Percentiles rank a stretch among this genome's conserved stretches.
These are phyloP conservation scores for Pelagophyceae sp. DNA, from an alignment of 352 stramenopile genomes.

Conservation along the genomic window DNA sequence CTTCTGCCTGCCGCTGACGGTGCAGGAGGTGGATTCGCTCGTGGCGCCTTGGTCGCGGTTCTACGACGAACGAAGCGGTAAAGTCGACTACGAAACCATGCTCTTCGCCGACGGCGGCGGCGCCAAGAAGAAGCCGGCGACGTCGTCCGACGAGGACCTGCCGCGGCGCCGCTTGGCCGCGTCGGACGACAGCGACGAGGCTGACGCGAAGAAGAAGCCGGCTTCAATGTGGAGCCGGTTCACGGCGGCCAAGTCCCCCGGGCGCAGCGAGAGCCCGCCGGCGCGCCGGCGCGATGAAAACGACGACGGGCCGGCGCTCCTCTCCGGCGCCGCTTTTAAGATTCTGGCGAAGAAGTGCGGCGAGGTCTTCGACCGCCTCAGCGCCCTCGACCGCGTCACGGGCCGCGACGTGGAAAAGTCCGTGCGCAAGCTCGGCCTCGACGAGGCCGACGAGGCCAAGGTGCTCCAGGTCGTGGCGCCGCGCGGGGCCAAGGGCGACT, in stretches of 20 bases:
- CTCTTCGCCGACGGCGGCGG: background rate
- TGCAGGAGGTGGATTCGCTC: background rate
- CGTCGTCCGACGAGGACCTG: background rate
- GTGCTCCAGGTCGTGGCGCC: background rate
- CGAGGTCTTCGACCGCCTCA: background rate
- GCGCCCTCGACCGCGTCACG: background rate
- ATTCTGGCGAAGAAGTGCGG: background rate
- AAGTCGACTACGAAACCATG: background rate
- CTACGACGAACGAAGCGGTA: background rate
- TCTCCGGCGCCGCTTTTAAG: background rate
- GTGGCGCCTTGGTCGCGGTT: background rate
- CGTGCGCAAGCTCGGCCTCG: background rate
- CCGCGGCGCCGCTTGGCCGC: background rate
- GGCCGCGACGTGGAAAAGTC: background rate
- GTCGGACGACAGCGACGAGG: background rate
- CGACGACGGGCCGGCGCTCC: background rate
- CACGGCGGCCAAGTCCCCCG: background rate
- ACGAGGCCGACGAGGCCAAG: background rate
- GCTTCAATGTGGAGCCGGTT: background rate
- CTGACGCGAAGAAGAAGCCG: background rate
- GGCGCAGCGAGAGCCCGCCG: background rate
- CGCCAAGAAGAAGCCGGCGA: background rate
- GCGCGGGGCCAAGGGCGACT: background rate
- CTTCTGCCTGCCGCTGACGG: background rate
- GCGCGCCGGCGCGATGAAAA: too few species aligned